Evolutionary conservation across 2,329 filamentous ascomycete species (phyloP).

Genomic region (Chrysoporthe deuterocubensis): DNA sequence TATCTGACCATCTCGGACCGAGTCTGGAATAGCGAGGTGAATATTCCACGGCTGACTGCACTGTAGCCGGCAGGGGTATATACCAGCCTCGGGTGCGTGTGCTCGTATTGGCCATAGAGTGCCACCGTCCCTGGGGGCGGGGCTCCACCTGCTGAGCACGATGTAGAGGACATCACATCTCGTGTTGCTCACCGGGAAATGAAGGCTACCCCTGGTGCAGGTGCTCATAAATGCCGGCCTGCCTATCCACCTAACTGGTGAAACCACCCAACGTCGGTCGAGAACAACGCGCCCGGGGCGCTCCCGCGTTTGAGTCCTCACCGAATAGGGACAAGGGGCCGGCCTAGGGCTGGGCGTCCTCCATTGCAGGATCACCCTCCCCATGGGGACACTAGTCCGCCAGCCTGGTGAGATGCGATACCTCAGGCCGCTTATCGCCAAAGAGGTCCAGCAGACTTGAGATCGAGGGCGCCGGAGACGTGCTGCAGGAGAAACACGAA

Average conservation of each 20-base stretch:
- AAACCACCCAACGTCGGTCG: background rate
- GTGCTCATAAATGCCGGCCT: background rate
- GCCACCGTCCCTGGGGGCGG: background rate
- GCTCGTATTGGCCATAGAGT: background rate
- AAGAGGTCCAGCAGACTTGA: too few species aligned
- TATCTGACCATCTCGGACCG: background rate
- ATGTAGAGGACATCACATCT: background rate
- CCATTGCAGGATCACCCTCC: too few species aligned
- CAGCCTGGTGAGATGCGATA: background rate
- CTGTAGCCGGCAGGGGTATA: background rate
- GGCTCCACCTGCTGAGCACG: constrained; percentile 1
- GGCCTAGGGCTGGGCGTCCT: too few species aligned
- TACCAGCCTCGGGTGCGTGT: background rate
- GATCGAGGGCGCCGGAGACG: too few species aligned
- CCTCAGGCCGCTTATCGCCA: too few species aligned
- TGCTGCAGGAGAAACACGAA: too few species aligned
- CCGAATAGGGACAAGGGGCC: background rate
- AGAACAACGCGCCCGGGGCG: background rate
- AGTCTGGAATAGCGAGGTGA: background rate
- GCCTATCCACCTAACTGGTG: background rate
- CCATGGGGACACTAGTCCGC: too few species aligned
- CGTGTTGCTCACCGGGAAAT: constrained; percentile 5
- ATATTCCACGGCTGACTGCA: background rate
- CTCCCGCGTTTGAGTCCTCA: background rate
- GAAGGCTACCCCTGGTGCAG: background rate